phyloP scores from a whole-genome alignment of 1,139 yeast genomes.

The Protomyces inundatus region DNA sequence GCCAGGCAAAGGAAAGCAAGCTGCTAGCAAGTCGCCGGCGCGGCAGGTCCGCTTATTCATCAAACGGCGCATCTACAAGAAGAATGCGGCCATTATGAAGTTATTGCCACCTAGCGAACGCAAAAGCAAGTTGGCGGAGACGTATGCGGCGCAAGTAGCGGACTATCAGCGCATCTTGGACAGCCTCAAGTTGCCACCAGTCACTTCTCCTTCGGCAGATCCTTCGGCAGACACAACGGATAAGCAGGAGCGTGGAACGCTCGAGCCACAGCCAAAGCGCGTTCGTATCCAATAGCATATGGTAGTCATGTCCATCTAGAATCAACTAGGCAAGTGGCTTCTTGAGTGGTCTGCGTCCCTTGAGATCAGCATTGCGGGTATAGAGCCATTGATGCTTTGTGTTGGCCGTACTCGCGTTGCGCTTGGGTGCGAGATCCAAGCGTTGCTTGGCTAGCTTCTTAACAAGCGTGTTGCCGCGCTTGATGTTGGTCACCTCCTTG shows the following conservation, averaged over 20 bases:
- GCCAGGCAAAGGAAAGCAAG: constrained; percentile 45
- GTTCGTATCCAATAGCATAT: neutral
- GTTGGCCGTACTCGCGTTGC: constrained; percentile 9
- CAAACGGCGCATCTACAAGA: constrained; percentile 65
- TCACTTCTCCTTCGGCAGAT: neutral
- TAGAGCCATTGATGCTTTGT: constrained; percentile 22
- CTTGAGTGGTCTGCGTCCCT: constrained; percentile 8
- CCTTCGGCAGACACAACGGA: neutral
- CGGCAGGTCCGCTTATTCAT: constrained; percentile 53
- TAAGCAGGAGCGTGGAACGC: neutral
- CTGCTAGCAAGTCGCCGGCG: constrained; percentile 36
- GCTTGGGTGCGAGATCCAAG: constrained; percentile 12
- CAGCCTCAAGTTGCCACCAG: neutral
- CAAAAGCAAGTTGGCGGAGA: constrained; percentile 67
- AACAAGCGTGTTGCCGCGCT: neutral
- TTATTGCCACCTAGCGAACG: constrained; percentile 59
- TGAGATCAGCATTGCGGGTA: constrained; percentile 1
- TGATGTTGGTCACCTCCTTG: constrained; percentile 2
- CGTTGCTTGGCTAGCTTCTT: constrained; percentile 5
- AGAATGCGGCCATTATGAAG: constrained; percentile 68
- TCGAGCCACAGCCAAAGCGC: neutral
- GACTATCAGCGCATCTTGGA: constrained; percentile 56
- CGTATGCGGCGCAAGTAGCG: constrained; percentile 60
- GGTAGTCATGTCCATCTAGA: neutral
- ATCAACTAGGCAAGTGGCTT: constrained; percentile 6